Percentiles rank a stretch among this genome's conserved stretches.
Conservation (phyloP, 2,329 filamentous ascomycete species). For the Grosmannia clavigera region DNA sequence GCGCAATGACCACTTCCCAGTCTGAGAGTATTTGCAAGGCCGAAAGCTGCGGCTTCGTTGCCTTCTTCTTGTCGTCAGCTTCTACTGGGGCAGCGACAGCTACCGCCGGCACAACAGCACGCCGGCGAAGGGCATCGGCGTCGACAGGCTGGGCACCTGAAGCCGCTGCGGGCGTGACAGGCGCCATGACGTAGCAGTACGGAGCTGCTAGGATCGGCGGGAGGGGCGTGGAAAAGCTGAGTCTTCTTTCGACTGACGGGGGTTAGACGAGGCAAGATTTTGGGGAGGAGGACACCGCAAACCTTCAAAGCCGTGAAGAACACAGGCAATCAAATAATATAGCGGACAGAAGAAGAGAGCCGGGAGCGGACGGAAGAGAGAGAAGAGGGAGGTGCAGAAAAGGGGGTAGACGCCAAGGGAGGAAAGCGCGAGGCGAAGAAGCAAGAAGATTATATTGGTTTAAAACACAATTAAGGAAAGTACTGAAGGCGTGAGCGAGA, state of each 20-base stretch:
- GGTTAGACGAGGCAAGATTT: neutral
- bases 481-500: neutral
- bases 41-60: constrained; percentile 42
- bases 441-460: neutral
- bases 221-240: neutral
- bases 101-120: constrained; percentile 32
- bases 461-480: neutral
- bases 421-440: neutral
- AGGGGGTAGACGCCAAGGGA: neutral
- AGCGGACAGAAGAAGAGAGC: constrained; percentile 1
- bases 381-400: neutral
- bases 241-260: neutral
- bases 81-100: constrained; percentile 27
- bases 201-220: neutral
- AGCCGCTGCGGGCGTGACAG: constrained; percentile 41
- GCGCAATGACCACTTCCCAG: constrained; percentile 50
- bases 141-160: constrained; percentile 48
- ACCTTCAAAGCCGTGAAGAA: neutral
- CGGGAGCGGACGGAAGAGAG: neutral
- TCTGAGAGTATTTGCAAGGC: constrained; percentile 50
- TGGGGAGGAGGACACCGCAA: neutral
- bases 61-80: constrained; percentile 48
- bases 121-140: constrained; percentile 43
- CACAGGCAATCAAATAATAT: neutral
- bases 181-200: constrained; percentile 31